These are phyloP conservation scores for Chytriomyces sp. DNA, from an alignment of 192 early-diverging fungal genomes.

Conservation along the genomic window DNA sequence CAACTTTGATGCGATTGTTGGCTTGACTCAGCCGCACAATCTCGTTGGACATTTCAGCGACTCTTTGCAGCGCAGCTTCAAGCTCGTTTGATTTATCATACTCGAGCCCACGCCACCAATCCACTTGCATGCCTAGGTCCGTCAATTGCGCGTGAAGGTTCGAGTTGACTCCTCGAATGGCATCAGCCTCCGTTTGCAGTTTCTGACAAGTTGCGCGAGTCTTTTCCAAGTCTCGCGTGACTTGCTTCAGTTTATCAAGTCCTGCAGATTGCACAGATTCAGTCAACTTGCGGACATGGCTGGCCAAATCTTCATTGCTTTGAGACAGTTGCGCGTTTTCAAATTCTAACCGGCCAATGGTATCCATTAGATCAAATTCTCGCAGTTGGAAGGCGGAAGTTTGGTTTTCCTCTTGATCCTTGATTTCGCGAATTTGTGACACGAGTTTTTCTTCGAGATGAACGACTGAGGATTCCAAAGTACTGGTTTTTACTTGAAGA, in stretches of 20 bases:
- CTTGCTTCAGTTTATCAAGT: too few relatives aligned
- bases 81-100: slow-evolving; percentile 3
- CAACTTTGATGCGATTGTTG: slow-evolving; percentile 5
- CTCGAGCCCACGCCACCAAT: slow-evolving; percentile 11
- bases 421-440: not conserved
- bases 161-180: not conserved
- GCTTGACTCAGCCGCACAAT: not conserved
- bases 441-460: not conserved
- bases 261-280: too few relatives aligned
- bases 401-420: not conserved
- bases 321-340: too few relatives aligned
- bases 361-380: not conserved
- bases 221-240: too few relatives aligned
- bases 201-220: too few relatives aligned
- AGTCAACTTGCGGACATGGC: too few relatives aligned
- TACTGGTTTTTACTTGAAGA: not conserved
- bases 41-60: slow-evolving; percentile 9
- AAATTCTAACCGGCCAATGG: too few relatives aligned
- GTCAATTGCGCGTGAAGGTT: slow-evolving; percentile 1
- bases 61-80: slow-evolving; percentile 8
- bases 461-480: not conserved
- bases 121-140: not conserved
- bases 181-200: too few relatives aligned
- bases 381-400: not conserved
- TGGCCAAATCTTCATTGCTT: too few relatives aligned